Evolutionary conservation across 202 grass and related monocot species (phyloP).

Genomic region (Panicum hallii): DNA sequence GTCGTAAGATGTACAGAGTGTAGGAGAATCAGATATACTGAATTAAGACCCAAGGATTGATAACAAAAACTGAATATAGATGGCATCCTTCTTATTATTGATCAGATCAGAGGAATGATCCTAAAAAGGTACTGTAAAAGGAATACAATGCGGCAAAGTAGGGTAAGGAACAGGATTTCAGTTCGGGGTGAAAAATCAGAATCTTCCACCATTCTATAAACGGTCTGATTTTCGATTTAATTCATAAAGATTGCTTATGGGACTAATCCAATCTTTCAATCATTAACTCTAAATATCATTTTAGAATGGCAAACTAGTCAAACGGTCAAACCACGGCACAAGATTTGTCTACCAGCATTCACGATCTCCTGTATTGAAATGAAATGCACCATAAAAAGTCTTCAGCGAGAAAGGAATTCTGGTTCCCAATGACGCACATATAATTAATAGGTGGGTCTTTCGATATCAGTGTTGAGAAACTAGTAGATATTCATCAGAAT

Average conservation of each 20-base stretch:
- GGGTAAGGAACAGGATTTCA: conserved; percentile 20
- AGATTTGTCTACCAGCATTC: background rate
- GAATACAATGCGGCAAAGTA: background rate
- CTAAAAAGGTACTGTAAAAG: conserved; percentile 4
- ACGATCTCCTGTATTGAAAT: background rate
- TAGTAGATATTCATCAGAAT: conserved; percentile 21
- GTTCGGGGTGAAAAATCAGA: background rate
- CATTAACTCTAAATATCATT: background rate
- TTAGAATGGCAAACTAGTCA: background rate
- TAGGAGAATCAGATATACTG: background rate
- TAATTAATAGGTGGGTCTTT: conserved; percentile 4
- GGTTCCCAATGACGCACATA: background rate
- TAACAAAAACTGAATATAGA: background rate
- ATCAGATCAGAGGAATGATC: conserved; percentile 20
- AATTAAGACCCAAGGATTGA: background rate
- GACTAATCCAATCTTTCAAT: background rate
- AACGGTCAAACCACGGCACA: background rate
- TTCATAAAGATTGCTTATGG: background rate
- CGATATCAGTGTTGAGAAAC: conserved; percentile 6
- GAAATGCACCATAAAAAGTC: background rate
- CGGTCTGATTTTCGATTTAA: background rate
- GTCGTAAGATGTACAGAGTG: background rate
- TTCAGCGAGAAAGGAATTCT: conserved; percentile 4
- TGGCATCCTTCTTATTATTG: background rate
- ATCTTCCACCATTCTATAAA: background rate